Evolutionary conservation across 257 asterid species (phyloP).

Genomic region (Solanum pimpinellifolium): DNA sequence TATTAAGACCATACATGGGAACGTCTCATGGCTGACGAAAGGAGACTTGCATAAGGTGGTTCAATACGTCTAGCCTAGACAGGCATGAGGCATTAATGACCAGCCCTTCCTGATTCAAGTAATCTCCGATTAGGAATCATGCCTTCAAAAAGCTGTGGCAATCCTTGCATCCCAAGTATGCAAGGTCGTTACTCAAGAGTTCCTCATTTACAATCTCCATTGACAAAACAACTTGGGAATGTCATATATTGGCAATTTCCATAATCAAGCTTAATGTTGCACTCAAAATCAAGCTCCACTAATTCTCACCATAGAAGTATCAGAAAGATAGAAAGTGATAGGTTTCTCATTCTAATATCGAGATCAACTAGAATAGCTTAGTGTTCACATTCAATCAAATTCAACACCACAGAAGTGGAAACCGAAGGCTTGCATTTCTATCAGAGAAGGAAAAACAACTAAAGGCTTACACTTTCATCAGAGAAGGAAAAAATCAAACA

Average conservation of each 20-base stretch:
- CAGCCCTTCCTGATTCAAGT: neutral
- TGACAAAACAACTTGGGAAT: neutral
- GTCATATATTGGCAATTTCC: neutral
- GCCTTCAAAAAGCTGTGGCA: neutral
- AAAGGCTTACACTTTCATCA: neutral
- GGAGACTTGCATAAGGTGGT: neutral
- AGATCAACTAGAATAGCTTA: neutral
- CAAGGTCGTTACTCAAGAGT: neutral
- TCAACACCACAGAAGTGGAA: neutral
- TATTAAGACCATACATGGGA: neutral
- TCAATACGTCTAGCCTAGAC: neutral
- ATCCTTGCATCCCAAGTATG: neutral
- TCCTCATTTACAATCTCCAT: neutral
- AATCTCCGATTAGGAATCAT: neutral
- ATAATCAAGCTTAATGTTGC: neutral
- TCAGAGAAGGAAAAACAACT: neutral
- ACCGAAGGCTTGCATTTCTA: neutral
- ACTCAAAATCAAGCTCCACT: neutral
- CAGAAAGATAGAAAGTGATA: neutral
- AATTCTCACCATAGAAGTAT: neutral
- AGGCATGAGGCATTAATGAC: neutral
- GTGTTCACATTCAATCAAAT: neutral
- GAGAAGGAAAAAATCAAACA: neutral
- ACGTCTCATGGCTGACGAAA: neutral
- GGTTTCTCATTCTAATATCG: neutral